Evolutionary conservation across 1,284 basidiomycete species (phyloP), one percentile per base, ranked within the genome.

Genomic region (Moesziomyces globuligerus): DNA sequence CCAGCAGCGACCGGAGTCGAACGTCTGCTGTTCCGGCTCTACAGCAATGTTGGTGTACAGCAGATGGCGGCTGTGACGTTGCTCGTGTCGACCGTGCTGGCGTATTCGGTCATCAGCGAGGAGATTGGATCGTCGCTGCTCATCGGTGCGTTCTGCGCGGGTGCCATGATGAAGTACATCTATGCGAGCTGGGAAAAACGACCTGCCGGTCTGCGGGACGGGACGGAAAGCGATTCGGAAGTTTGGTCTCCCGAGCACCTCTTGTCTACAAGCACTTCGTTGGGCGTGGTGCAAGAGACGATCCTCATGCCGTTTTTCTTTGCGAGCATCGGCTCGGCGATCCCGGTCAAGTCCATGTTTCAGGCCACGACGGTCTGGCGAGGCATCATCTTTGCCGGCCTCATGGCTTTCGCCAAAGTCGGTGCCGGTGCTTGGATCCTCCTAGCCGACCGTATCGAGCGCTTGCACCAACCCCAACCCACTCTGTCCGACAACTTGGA

Each of bases 251-350:
- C 58, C 1, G 46, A 57, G 2, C 21, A 42, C 17, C 28, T 58
- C 6, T 42, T 62, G 8, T 57, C 60, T 4, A 7, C 17, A 11
- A 25, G n/a, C 3, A 49, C 49, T 1, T 0, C 58, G 21, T 45
- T 64, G 4, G 54, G 51, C 0, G 24, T 39, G 7, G 48, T 64
- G 11, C 64, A 54, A 15, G 39, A 47, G 3, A 42, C 36, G 11
- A 28, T 88, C 28, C 80, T 88, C 20, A 81, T 84, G 0, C 87
- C 87, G 1, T 80, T 88, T 25, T 88, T 88, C 83, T 88, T 88
- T 65, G 84, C 85, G 4, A 86, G 85, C 23, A 86, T 88, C 40
- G 87, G 87, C 1, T 85, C 84, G 54, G 85, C 86, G 0, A 86
- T 88, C 36, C 87, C 87, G 0, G 86, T 88, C 69, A 76, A 85